A percentile compares a stretch with the other conserved stretches of the same genome.
These are phyloP conservation scores for Proliferodiscus dingleyae DNA, from an alignment of 2,329 filamentous ascomycete species.

Conservation along the genomic window DNA sequence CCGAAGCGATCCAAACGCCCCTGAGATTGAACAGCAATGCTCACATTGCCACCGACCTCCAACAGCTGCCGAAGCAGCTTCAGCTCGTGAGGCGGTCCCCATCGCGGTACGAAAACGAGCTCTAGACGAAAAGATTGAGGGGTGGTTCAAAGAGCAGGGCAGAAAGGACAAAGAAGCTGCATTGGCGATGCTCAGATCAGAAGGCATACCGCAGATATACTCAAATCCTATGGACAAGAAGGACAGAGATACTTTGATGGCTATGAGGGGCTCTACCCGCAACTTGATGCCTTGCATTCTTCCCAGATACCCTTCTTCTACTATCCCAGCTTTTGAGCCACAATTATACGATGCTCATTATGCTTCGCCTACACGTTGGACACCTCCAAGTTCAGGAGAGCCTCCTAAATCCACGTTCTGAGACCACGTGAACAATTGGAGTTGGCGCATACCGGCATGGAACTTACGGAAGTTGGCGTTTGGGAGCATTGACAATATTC, in stretches of 20 bases:
- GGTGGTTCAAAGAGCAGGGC: not conserved
- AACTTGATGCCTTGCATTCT: too few species aligned
- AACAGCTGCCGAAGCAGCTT: too few species aligned
- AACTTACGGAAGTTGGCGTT: too few species aligned
- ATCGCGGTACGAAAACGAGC: not conserved
- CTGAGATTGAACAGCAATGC: conserved; percentile 17
- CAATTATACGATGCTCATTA: too few species aligned
- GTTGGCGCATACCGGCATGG: too few species aligned
- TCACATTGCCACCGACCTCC: conserved; percentile 14
- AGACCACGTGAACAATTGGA: too few species aligned
- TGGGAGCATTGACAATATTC: too few species aligned
- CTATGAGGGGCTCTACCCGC: not conserved
- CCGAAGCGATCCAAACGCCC: conserved; percentile 12
- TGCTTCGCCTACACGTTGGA: too few species aligned
- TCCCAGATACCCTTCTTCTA: too few species aligned
- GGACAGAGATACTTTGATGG: not conserved
- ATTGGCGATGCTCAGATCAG: not conserved
- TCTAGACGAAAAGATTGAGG: not conserved
- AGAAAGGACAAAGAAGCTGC: conserved; percentile 1
- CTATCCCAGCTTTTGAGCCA: too few species aligned
- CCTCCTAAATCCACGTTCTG: too few species aligned
- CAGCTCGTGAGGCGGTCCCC: not conserved
- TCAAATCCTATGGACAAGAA: not conserved
- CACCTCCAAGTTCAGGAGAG: too few species aligned
- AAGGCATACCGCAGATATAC: not conserved